A percentile compares a stretch with the other conserved stretches of the same genome.
Conservation (phyloP, 495 filamentous ascomycete genomes). For the Polyplosphaeria fusca region DNA sequence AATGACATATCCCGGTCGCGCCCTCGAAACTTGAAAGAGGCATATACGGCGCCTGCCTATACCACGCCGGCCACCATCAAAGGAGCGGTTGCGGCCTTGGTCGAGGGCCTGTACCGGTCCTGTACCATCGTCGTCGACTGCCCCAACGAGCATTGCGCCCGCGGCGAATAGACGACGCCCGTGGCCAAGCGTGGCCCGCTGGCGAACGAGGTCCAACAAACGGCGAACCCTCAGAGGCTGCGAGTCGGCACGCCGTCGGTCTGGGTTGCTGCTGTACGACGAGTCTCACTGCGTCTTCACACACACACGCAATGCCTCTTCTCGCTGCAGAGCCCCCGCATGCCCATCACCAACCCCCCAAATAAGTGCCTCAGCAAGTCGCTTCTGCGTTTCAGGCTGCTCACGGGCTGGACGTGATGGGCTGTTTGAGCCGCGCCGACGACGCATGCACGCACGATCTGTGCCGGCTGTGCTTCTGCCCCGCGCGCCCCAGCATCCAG, state of each 20-base stretch:
- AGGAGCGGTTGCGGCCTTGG: constrained; percentile 13
- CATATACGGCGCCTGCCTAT: no score
- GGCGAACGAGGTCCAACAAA: neutral
- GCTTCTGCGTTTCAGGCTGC: no score
- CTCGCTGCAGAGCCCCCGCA: no score
- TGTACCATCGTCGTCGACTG: neutral
- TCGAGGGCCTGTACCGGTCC: constrained; percentile 9
- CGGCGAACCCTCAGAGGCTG: constrained; percentile 7
- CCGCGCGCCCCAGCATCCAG: no score
- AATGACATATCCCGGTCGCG: constrained; percentile 3
- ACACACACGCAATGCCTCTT: no score
- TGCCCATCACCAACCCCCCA: no score
- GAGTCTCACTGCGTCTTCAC: no score
- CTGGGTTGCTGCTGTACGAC: no score
- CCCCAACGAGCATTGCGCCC: constrained; percentile 1
- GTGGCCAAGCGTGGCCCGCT: neutral
- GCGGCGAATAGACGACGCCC: constrained; percentile 6
- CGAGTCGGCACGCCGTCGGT: no score
- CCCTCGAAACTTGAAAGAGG: constrained; percentile 15
- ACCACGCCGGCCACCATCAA: no score
- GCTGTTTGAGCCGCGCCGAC: neutral
- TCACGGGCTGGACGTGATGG: constrained; percentile 6
- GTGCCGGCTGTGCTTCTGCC: neutral
- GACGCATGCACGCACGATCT: neutral
- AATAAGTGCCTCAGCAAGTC: no score